Evolutionary conservation across 768 basidiomycete species (phyloP), one percentile per base, ranked within the genome.

Genomic region (Pisolithus sp.): DNA sequence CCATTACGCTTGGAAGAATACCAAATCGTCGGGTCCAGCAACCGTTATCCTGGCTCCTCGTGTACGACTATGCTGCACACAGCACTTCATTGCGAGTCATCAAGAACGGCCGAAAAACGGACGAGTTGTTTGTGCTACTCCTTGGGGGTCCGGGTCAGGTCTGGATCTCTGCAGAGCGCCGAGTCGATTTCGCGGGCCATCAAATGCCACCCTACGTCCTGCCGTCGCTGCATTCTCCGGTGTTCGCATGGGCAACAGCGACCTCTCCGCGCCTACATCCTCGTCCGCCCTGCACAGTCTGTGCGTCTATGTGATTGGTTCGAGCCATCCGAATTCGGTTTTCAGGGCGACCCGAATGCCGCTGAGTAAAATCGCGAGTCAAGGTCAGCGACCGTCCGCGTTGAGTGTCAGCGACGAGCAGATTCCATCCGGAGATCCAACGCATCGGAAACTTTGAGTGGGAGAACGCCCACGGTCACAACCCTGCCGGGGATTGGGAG

Each of bases 331-430:
- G 49, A 46, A 36, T 50, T 37, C 28, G 54, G 53, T 48, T 55
- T 56, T 52, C 65, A 55, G 54, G 62, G 58, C 58, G 46, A 53
- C 30, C 10, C 12, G 54, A 59, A 53, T 61, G 64, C 65, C 64
- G 64, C 64, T 65, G 64, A 67, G 52, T 57, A 50, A 26, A 30
- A 45, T 50, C n/a, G 45, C 23, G 45, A 39, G 24, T 52, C 45
- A 43, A 56, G 56, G 56, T 39, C 65, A 65, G 63, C 63, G 63
- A 53, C 51, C 31, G 60, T 57, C 65, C 65, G 65, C 59, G 30
- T 67, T 54, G 39, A 44, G 53, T 48, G 43, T 51, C 64, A 65
- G 64, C 64, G 64, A 62, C 18, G 37, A 21, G 52, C 54, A 41
- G 39, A 53, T 50, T 48, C n/a, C 55, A 47, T 48, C 59, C 54